These are phyloP conservation scores for Solanum pinnatisectum DNA, from an alignment of 257 asterid species.

Conservation along the genomic window DNA sequence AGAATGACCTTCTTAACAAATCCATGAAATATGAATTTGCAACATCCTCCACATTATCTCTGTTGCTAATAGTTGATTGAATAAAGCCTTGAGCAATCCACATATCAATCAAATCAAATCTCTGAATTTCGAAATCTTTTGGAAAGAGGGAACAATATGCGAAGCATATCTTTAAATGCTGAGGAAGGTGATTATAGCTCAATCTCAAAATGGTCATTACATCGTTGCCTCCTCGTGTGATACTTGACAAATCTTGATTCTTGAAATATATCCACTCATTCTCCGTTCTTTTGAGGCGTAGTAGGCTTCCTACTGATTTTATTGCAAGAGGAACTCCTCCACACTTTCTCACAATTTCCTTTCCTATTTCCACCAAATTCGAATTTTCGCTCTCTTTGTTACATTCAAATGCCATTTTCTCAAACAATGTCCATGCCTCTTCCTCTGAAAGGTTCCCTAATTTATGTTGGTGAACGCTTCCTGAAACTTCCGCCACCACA, in stretches of 20 bases:
- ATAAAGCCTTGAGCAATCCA: conserved; percentile 6
- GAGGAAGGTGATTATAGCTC: conserved; percentile 4
- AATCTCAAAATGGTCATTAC: background rate
- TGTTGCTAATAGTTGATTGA: background rate
- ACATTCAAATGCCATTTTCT: no score
- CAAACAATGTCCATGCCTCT: no score
- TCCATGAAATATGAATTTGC: background rate
- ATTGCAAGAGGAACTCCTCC: background rate
- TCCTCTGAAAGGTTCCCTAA: no score
- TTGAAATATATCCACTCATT: background rate
- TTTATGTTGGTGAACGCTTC: no score
- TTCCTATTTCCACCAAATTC: no score
- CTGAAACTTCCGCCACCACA: no score
- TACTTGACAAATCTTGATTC: background rate
- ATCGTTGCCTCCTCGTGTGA: background rate
- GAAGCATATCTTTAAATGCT: background rate
- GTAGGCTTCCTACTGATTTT: background rate
- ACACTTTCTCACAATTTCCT: no score
- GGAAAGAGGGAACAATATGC: background rate
- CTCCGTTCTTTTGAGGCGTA: background rate
- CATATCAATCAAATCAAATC: background rate
- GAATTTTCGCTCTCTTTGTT: no score
- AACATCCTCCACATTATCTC: background rate
- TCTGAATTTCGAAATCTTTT: background rate
- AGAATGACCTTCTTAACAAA: no score